These are phyloP conservation scores for Alternaria arborescens DNA, from an alignment of 2,329 filamentous ascomycete species.

Conservation along the genomic window DNA sequence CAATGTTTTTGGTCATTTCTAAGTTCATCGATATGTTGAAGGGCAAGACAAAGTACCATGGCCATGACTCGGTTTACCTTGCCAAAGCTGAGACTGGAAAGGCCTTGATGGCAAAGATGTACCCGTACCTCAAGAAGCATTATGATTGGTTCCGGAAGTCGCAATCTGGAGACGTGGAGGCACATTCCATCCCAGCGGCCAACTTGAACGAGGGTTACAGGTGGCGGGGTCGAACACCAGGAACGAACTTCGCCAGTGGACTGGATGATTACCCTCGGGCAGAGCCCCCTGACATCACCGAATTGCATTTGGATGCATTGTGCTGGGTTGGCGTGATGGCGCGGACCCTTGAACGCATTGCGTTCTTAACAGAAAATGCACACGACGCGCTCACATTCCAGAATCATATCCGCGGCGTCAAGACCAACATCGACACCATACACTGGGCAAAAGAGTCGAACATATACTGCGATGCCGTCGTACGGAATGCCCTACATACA, in stretches of 20 bases:
- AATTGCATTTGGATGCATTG: conserved; percentile 91
- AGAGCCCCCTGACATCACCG: conserved; percentile 88
- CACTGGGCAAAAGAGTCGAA: conserved; percentile 86
- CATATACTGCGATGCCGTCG: conserved; percentile 88
- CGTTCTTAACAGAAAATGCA: conserved; percentile 71
- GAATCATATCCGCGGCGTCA: conserved; percentile 75
- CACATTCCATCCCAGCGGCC: conserved; percentile 34
- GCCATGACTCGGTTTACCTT: conserved; percentile 64
- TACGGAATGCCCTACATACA: conserved; percentile 83
- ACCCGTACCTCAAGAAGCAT: conserved; percentile 86
- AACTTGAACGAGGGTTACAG: conserved; percentile 79
- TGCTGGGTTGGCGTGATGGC: conserved; percentile 97
- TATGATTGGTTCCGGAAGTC: conserved; percentile 94
- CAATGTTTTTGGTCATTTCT: conserved; percentile 86
- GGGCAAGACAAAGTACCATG: conserved; percentile 58
- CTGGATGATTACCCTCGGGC: conserved; percentile 93
- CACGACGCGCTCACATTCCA: conserved; percentile 77
- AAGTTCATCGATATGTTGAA: conserved; percentile 69
- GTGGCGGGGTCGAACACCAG: conserved; percentile 85
- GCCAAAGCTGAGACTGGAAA: conserved; percentile 71
- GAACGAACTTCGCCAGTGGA: conserved; percentile 86
- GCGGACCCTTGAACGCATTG: conserved; percentile 78
- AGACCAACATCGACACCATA: conserved; percentile 83
- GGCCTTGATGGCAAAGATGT: conserved; percentile 75
- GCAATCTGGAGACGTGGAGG: conserved; percentile 73